Base-by-base conservation (phyloP, 805 yeast genomes). In the Kodamaea laetipori region DNA sequence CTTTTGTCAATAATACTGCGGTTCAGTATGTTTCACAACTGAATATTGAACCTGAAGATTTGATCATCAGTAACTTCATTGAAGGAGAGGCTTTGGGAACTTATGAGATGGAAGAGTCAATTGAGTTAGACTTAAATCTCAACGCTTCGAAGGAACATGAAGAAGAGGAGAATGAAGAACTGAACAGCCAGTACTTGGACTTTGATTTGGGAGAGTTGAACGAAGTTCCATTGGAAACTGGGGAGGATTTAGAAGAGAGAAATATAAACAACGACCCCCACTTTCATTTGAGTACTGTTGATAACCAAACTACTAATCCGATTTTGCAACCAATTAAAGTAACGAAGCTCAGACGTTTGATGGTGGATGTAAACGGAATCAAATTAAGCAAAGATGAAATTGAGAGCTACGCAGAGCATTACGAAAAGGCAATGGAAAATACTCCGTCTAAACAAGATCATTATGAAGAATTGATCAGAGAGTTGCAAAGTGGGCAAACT, bases 81-180 rank as follows among this genome's bases (percentile, higher is more conserved):
- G 15, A 19, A 26, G 16, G 50, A 49, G 19, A n/a, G 11, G 27
- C 12, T 24, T 19, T 5, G 28, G 28, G 3, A n/a, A 35, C 3
- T 13, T 13, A 6, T 3, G 9, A 32, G 21, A 23, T 28, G 13
- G 36, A 32, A 10, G 25, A 39, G 25, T 16, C 17, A n/a, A 19
- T 37, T n/a, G 43, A 31, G 4, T 19, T 39, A 11, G 37, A 39
- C 16, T 24, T 39, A 11, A 27, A 19, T 4, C 25, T 39, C 8
- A 16, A 33, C 12, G 18, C 7, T 13, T 25, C 43, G 1, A 50
- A 58, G 1, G 57, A 51, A 25, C 54, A 60, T 43, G 64, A 54
- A 31, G 57, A 61, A 32, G 50, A 57, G 26, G 42, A 51, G 6
- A 42, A 53, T 39, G 63, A 63, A 12, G 39, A 40, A n/a, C 28